A percentile compares a stretch with the other conserved stretches of the same genome.
phyloP scores from a whole-genome alignment of 2,329 filamentous ascomycete genomes.

The Talaromyces albobiverticillius region DNA sequence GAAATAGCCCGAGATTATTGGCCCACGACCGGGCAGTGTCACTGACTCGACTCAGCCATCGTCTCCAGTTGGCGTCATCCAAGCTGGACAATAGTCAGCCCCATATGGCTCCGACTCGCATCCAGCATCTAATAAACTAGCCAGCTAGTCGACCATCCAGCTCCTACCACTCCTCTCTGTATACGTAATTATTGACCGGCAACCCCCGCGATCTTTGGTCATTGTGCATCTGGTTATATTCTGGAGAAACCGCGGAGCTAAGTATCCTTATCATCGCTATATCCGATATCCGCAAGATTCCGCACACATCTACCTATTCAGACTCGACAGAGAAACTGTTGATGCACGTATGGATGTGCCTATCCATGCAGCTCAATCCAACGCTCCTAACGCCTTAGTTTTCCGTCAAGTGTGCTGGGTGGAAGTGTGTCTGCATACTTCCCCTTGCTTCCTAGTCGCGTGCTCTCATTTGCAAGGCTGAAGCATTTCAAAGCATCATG shows the following conservation, averaged over 20 bases:
- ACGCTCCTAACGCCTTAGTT: background rate
- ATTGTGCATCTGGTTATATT: background rate
- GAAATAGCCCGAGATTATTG: background rate
- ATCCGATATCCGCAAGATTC: background rate
- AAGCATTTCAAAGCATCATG: conserved; percentile 25
- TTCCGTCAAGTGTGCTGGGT: background rate
- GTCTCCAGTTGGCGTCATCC: background rate
- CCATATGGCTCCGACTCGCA: no score
- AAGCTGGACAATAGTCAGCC: no score
- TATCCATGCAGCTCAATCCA: background rate
- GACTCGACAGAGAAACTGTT: background rate
- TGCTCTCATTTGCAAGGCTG: background rate
- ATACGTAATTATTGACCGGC: no score
- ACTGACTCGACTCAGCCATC: background rate
- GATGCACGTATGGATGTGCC: background rate
- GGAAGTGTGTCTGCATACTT: background rate
- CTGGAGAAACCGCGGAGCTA: background rate
- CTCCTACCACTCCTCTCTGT: no score
- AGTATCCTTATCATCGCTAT: background rate
- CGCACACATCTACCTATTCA: background rate
- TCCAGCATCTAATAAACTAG: no score
- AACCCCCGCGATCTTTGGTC: background rate
- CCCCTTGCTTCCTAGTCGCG: conserved; percentile 3
- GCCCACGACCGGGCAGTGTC: no score
- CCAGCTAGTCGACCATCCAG: no score